Conservation (phyloP, 352 stramenopile genomes). For the Globisporangium okanoganense region DNA sequence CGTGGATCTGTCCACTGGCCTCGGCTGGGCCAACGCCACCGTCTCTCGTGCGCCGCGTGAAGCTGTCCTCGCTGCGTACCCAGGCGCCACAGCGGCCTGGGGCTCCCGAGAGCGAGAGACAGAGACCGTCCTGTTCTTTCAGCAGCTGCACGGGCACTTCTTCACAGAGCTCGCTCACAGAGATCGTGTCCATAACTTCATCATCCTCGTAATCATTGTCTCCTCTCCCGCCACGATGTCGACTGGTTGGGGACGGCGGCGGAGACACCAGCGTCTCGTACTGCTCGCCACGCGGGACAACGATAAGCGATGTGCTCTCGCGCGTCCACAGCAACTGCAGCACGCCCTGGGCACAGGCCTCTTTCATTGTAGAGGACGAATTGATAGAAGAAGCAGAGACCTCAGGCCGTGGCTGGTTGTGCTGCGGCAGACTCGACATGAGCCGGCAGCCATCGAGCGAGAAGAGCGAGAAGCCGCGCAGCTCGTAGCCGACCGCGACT, state of each 20-base stretch:
- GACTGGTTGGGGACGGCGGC: conserved; percentile 16
- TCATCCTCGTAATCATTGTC: conserved; percentile 12
- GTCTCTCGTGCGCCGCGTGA: conserved; percentile 43
- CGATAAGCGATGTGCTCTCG: conserved; percentile 56
- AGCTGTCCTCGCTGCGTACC: conserved; percentile 76
- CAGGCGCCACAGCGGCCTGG: conserved; percentile 68
- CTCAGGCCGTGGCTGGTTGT: conserved; percentile 53
- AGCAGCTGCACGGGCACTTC: conserved; percentile 42
- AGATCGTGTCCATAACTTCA: background rate
- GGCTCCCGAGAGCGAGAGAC: conserved; percentile 73
- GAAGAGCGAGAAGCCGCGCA: conserved; percentile 77
- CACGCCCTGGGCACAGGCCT: conserved; percentile 60
- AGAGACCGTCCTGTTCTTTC: conserved; percentile 68
- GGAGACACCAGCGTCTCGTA: conserved; percentile 29
- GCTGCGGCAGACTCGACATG: conserved; percentile 80
- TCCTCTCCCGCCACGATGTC: background rate
- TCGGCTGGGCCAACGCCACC: conserved; percentile 60
- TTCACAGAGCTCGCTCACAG: conserved; percentile 29
- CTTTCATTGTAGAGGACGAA: conserved; percentile 30
- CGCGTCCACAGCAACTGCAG: conserved; percentile 55
- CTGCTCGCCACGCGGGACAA: conserved; percentile 49
- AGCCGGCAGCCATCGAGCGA: conserved; percentile 74
- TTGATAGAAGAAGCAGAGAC: background rate
- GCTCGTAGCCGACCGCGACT: conserved; percentile 61
- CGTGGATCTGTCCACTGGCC: conserved; percentile 43